Percentiles rank a stretch among this genome's conserved stretches.
These are phyloP conservation scores for Flueggea neowawraea DNA, from an alignment of 441 rosid genomes.

Conservation along the genomic window DNA sequence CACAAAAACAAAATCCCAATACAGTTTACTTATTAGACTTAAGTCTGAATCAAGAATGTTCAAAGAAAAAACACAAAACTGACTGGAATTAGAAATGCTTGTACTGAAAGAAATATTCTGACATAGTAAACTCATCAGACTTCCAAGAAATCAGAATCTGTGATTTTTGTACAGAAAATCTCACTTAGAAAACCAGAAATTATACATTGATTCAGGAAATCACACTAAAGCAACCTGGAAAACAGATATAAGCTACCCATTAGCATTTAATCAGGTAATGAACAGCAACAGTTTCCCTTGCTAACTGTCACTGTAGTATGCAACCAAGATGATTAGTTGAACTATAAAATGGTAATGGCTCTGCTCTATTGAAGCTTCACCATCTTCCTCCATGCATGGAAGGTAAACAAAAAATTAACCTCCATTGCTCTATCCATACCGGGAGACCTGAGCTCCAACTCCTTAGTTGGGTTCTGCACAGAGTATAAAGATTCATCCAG, in stretches of 20 bases:
- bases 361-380: conserved; percentile 29
- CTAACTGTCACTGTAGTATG: conserved; percentile 23
- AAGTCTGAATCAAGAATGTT: no score
- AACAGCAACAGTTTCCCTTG: conserved; percentile 34
- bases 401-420: conserved; percentile 52
- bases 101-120: no score
- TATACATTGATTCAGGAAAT: no score
- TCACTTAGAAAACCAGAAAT: no score
- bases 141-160: no score
- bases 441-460: conserved; percentile 62
- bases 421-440: conserved; percentile 63
- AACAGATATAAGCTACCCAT: neutral
- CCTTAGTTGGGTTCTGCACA: conserved; percentile 54
- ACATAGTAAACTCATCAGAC: no score
- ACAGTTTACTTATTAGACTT: no score
- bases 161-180: no score
- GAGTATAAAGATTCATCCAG: conserved; percentile 46
- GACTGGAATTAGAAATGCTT: no score
- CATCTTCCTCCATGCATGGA: conserved; percentile 35
- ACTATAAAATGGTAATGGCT: conserved; percentile 22
- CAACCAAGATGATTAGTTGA: conserved; percentile 22
- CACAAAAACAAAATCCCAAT: no score
- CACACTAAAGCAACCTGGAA: no score
- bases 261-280: conserved; percentile 21
- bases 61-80: no score